Percentiles rank a stretch among this genome's conserved stretches.
These are phyloP conservation scores for Aegilops speltoides DNA, from an alignment of 176 grass and related monocot species.

Conservation along the genomic window DNA sequence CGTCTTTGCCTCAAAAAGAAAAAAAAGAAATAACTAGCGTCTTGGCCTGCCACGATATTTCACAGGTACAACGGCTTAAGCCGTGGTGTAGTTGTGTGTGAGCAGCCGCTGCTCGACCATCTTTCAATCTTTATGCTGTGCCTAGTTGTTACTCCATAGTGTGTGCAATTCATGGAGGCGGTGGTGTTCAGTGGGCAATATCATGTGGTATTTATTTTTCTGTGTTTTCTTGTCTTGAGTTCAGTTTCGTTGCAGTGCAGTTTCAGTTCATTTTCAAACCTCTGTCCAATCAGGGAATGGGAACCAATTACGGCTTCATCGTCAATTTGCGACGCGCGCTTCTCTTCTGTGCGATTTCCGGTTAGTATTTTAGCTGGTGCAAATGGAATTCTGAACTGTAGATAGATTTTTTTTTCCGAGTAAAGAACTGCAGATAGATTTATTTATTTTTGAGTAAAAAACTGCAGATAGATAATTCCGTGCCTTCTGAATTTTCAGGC, in stretches of 20 bases:
- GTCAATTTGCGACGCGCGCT: no score
- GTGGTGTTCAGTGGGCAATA: neutral
- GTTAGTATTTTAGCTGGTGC: no score
- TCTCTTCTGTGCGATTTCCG: no score
- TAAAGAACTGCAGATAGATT: no score
- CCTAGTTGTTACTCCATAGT: neutral
- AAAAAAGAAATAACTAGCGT: no score
- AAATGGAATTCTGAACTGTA: no score
- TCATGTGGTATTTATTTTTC: neutral
- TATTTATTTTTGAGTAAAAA: no score
- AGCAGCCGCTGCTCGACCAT: neutral
- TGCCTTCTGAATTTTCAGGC: no score
- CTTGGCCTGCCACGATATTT: neutral
- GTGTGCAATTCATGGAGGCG: neutral
- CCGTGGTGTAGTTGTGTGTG: neutral
- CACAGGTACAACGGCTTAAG: neutral
- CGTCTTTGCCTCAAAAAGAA: no score
- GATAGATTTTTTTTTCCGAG: no score
- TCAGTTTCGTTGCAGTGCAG: neutral
- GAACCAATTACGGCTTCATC: neutral
- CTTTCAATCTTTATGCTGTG: neutral
- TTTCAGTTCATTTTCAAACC: neutral
- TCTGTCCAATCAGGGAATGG: no score
- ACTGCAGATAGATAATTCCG: no score
- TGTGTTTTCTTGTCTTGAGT: neutral